These are phyloP conservation scores for Chlorella vulgaris DNA, from an alignment of 139 green algal species.

Conservation along the genomic window DNA sequence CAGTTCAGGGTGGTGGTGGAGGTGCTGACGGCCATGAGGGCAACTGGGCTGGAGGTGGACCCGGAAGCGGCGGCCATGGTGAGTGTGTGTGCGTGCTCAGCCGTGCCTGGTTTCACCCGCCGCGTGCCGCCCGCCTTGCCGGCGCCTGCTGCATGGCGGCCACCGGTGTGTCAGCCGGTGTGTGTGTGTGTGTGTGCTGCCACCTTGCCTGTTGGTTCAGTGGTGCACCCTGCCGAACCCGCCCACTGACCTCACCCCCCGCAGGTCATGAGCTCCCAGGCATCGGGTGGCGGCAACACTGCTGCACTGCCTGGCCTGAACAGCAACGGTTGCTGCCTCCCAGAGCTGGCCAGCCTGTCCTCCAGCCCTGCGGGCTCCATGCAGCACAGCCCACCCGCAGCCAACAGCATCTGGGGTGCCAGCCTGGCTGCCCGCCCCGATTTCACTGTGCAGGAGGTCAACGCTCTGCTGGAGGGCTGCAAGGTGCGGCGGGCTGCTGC, in stretches of 20 bases:
- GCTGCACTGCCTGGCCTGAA: background rate
- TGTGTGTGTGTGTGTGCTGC: too few species aligned
- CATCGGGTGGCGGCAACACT: background rate
- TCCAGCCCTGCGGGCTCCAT: too few species aligned
- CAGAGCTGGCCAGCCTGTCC: too few species aligned
- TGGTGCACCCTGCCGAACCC: too few species aligned
- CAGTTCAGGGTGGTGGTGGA: conserved; percentile 11
- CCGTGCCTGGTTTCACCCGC: too few species aligned
- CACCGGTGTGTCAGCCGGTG: too few species aligned
- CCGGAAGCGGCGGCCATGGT: background rate
- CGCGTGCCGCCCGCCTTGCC: too few species aligned
- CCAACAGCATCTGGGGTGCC: background rate
- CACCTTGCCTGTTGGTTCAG: too few species aligned
- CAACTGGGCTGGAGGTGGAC: conserved; percentile 26
- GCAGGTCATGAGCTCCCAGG: conserved; percentile 20
- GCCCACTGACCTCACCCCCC: too few species aligned
- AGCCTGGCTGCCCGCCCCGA: background rate
- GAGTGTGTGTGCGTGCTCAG: background rate
- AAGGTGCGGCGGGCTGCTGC: background rate
- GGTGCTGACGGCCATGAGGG: conserved; percentile 28
- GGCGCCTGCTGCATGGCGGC: too few species aligned
- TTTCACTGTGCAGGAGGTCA: background rate
- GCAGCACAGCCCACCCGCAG: background rate
- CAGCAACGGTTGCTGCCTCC: too few species aligned
- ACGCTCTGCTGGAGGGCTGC: background rate